Conservation (phyloP, 176 grass and related monocot species). For the Urochloa ruziziensis region DNA sequence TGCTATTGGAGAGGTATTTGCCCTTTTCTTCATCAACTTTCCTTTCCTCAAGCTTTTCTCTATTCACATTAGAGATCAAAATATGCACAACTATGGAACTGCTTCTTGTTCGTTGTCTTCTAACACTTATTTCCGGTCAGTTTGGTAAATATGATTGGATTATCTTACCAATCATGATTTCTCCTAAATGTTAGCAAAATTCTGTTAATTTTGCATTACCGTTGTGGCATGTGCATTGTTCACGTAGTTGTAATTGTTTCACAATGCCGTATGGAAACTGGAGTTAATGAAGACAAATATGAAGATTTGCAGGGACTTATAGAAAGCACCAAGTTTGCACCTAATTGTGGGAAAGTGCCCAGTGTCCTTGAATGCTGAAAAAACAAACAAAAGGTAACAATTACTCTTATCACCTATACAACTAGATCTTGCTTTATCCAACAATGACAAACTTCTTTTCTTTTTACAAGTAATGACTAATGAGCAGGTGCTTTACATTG, state of each 20-base stretch:
- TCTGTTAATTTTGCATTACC: not conserved
- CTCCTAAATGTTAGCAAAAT: constrained; percentile 1
- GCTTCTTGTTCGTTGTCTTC: not conserved
- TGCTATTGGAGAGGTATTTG: not conserved
- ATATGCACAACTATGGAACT: not conserved
- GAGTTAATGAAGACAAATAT: not conserved
- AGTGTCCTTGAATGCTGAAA: not conserved
- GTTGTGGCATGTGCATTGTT: not conserved
- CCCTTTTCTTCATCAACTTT: not conserved
- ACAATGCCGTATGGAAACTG: not conserved
- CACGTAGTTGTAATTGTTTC: not conserved
- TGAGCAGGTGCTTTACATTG: not conserved
- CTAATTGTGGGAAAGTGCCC: not conserved
- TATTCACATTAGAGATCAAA: not conserved
- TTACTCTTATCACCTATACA: not conserved
- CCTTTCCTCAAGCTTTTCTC: not conserved
- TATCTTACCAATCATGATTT: not conserved
- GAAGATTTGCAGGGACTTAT: not conserved
- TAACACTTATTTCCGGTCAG: not conserved
- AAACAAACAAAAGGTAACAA: not conserved
- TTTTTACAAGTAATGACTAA: not conserved
- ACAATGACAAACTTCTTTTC: not conserved
- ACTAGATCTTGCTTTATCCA: not conserved
- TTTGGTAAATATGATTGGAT: not conserved
- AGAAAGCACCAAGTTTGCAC: not conserved